A percentile compares a stretch with the other conserved stretches of the same genome.
Evolutionary conservation across 1,139 yeast species (phyloP).

Genomic region (Candida freyschussii): DNA sequence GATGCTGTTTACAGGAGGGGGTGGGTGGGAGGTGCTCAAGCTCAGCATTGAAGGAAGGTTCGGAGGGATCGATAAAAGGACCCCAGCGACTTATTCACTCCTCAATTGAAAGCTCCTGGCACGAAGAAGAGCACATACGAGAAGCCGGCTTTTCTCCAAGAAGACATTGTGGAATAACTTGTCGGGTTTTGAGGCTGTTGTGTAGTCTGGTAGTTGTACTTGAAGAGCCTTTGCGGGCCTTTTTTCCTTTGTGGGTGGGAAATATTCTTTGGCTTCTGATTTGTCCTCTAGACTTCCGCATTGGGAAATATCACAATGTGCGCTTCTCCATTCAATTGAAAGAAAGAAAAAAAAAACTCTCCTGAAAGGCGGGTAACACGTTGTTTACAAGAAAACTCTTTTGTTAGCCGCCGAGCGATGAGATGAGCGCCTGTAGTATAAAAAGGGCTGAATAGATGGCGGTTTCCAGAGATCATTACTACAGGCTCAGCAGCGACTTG

Average conservation of each 20-base stretch:
- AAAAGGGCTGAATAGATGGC: constrained; percentile 37
- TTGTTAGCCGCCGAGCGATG: constrained; percentile 11
- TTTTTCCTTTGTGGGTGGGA: constrained; percentile 1
- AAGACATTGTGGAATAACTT: constrained; percentile 45
- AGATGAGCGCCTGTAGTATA: constrained; percentile 5
- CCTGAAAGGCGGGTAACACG: neutral
- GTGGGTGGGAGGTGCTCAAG: neutral
- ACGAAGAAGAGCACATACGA: constrained; percentile 37
- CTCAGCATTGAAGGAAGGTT: too few species aligned
- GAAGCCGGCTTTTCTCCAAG: constrained; percentile 82
- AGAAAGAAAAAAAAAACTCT: too few species aligned
- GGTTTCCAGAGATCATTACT: constrained; percentile 73
- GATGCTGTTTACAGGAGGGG: constrained; percentile 1
- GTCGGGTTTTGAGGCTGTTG: too few species aligned
- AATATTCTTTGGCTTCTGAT: constrained; percentile 5
- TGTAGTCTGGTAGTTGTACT: too few species aligned
- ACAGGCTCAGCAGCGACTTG: constrained; percentile 71
- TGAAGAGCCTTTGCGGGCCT: too few species aligned
- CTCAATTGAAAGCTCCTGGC: constrained; percentile 1
- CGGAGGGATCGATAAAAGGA: too few species aligned
- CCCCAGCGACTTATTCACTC: neutral
- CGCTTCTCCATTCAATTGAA: too few species aligned
- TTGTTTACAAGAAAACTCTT: neutral
- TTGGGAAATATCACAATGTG: constrained; percentile 9
- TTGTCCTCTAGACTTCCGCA: constrained; percentile 18